Evolutionary conservation across 371 early-diverging fungal species (phyloP), one percentile per base, ranked within the genome.

Genomic region (Smittium culicis): DNA sequence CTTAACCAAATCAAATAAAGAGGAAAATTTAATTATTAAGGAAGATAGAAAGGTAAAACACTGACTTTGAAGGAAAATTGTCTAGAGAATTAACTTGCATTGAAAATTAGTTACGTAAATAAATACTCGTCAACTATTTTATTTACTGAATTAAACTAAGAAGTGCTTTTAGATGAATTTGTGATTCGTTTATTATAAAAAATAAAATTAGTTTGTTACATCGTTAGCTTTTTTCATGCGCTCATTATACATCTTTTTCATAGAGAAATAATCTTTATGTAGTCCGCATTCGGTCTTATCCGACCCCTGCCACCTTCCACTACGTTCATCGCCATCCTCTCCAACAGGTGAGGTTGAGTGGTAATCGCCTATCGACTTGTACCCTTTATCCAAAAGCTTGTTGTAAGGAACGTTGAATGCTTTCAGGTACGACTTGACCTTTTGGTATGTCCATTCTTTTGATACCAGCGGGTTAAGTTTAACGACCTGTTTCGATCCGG

Each of bases 251-350:
- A 30, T 89, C 90, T 1, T 81, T 85, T 54, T 73, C 90, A 92
- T 89, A 80, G 89, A 85, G 79, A 93, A 90, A 74, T 93, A 94
- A 70, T 94, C 93, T 75, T 93, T 91, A 76, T 94, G 95, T 59
- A 94, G 77, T 2, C 95, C 95, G 70, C 95, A 94, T 77, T 94
- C 95, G 0, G 89, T 85, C 82, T 94, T 93, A 68, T 85, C 82
- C 68, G 86, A 79, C n/a, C 90, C 91, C 66, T 81, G 78, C 93
- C 93, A 95, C 54, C 95, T 84, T 11, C 95, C 95, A n/a, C 84
- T 86, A 3, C 95, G 85, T 76, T 95, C 95, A 63, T 85, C 85
- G 57, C 83, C 85, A 5, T 81, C 81, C 29, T 83, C 79, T 55
- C 76, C 79, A 14, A 80, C 76, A 55, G 89, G 85, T 60, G 80